These are phyloP conservation scores for apple (Malus domestica) DNA, from an alignment of 306 rosid species.

Conservation along the genomic window DNA sequence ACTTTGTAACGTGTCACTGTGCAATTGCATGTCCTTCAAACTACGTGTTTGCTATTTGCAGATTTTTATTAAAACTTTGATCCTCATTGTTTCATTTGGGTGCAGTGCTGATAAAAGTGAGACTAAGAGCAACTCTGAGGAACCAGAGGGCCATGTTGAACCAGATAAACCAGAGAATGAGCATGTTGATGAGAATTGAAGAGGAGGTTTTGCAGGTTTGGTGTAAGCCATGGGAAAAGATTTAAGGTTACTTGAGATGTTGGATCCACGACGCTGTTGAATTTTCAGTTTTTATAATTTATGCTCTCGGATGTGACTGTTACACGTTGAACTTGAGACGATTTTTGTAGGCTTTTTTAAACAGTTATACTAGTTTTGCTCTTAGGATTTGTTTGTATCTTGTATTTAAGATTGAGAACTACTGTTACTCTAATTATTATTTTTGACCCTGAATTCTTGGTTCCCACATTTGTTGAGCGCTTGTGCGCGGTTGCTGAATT, in stretches of 20 bases:
- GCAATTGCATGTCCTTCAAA: neutral
- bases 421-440: neutral
- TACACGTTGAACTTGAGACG: neutral
- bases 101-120: slow-evolving; percentile 71
- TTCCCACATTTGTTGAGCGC: neutral
- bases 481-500: neutral
- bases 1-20: neutral
- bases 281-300: slow-evolving; percentile 13
- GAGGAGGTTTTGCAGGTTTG: slow-evolving; percentile 7
- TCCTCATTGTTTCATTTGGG: slow-evolving; percentile 5
- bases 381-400: slow-evolving; percentile 5
- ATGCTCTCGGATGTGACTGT: slow-evolving; percentile 30
- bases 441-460: neutral
- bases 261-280: slow-evolving; percentile 10
- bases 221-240: slow-evolving; percentile 17
- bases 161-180: neutral
- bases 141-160: slow-evolving; percentile 4
- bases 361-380: slow-evolving; percentile 10
- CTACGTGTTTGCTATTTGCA: neutral
- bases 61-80: neutral
- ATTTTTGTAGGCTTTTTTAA: slow-evolving; percentile 22
- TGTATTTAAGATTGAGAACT: slow-evolving; percentile 18
- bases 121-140: slow-evolving; percentile 34
- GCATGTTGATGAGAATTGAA: slow-evolving; percentile 6
- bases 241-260: slow-evolving; percentile 10